These are phyloP conservation scores for Wickerhamiella alocasiicola DNA, from an alignment of 805 yeast species.

Conservation along the genomic window DNA sequence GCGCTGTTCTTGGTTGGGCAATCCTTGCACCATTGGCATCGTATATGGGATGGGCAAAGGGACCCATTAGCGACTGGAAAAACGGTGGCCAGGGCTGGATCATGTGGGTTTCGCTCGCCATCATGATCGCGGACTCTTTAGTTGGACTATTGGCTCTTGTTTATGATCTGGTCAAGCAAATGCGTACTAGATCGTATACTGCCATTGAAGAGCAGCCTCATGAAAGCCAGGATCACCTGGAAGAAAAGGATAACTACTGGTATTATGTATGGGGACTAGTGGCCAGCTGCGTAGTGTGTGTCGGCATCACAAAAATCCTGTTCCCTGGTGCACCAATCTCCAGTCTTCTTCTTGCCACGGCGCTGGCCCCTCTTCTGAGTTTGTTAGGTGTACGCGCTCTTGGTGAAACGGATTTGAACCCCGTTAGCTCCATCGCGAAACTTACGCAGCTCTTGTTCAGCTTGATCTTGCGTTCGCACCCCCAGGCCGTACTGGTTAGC, in stretches of 20 bases:
- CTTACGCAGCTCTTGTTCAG: slow-evolving; percentile 85
- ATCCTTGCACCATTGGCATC: slow-evolving; percentile 73
- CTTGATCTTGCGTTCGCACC: slow-evolving; percentile 61
- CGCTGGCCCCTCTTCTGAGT: slow-evolving; percentile 66
- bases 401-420: slow-evolving; percentile 94
- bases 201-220: neutral
- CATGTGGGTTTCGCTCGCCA: slow-evolving; percentile 81
- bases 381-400: slow-evolving; percentile 83
- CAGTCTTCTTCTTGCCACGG: slow-evolving; percentile 53
- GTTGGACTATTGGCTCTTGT: slow-evolving; percentile 35
- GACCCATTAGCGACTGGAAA: slow-evolving; percentile 84
- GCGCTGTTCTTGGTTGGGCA: slow-evolving; percentile 86
- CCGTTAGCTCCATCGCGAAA: slow-evolving; percentile 94
- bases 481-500: slow-evolving; percentile 73
- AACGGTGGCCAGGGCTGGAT: slow-evolving; percentile 96
- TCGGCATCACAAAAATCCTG: slow-evolving; percentile 48
- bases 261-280: slow-evolving; percentile 42
- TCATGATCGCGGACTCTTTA: slow-evolving; percentile 85
- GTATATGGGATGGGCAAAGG: slow-evolving; percentile 71
- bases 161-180: slow-evolving; percentile 1
- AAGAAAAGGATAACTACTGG: slow-evolving; percentile 8
- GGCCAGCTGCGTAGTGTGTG: slow-evolving; percentile 54
- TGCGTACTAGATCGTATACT: neutral
- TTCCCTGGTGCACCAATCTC: slow-evolving; percentile 61
- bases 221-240: neutral